phyloP scores from a whole-genome alignment of 164 flowering plant genomes.

The Kingdonia uniflora region DNA sequence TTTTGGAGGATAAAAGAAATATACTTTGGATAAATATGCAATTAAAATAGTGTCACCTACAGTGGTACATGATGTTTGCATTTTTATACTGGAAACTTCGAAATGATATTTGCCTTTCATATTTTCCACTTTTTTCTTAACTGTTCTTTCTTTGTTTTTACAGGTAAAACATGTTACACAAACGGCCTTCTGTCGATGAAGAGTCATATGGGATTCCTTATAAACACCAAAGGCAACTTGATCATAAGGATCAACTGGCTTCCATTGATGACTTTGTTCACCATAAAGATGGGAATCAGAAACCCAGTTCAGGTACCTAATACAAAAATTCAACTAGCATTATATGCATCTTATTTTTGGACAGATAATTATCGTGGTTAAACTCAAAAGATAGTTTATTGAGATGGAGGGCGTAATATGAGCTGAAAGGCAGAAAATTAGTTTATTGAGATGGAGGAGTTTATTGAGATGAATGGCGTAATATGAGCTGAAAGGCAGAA shows the following conservation, averaged over 20 bases:
- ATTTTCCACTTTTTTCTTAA: background rate
- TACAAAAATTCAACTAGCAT: background rate
- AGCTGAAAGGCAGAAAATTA: background rate
- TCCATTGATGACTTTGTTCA: conserved; percentile 6
- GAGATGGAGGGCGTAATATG: background rate
- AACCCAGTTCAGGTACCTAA: background rate
- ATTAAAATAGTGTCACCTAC: background rate
- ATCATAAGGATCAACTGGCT: conserved; percentile 12
- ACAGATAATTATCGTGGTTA: too few relatives aligned
- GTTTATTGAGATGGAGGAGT: too few relatives aligned
- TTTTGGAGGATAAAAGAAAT: background rate
- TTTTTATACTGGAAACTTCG: background rate
- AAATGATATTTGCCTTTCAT: background rate
- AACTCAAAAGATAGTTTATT: background rate
- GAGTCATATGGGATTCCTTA: conserved; percentile 22
- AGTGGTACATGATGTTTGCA: too few relatives aligned
- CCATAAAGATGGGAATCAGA: conserved; percentile 7
- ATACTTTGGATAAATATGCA: background rate
- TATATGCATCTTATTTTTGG: too few relatives aligned
- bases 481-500: background rate
- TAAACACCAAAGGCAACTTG: conserved; percentile 30
- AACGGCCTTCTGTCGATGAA: conserved; percentile 32
- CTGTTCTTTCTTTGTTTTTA: conserved; percentile 3
- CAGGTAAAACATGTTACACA: conserved; percentile 37
- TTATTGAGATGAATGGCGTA: background rate